phyloP scores from a whole-genome alignment of 2,329 filamentous ascomycete genomes.

The Rutstroemia sydowiana region DNA sequence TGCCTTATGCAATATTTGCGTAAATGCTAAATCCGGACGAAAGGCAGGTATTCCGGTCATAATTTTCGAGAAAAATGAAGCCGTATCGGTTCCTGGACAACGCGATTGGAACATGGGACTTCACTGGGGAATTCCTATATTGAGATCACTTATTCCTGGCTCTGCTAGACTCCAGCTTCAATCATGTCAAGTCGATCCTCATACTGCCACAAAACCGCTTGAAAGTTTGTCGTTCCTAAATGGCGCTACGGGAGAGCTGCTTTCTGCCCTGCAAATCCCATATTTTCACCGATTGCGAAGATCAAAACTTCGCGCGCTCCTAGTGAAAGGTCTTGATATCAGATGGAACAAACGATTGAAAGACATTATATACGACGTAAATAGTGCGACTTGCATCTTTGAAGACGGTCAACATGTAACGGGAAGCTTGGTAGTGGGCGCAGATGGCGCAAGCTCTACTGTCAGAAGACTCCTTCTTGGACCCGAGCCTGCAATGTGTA shows the following conservation, averaged over 20 bases:
- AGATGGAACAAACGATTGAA: conserved; percentile 34
- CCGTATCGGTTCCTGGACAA: conserved; percentile 18
- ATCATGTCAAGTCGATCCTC: conserved; percentile 28
- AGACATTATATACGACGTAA: conserved; percentile 24
- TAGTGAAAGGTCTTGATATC: conserved; percentile 32
- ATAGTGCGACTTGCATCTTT: conserved; percentile 29
- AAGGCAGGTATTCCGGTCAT: conserved; percentile 19
- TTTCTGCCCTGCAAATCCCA: conserved; percentile 19
- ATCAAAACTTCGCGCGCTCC: conserved; percentile 32
- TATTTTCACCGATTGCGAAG: conserved; percentile 32
- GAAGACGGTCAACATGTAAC: conserved; percentile 27
- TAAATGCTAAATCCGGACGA: neutral
- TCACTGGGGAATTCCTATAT: conserved; percentile 30
- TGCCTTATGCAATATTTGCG: neutral
- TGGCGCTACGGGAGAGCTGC: conserved; percentile 28
- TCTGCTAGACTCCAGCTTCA: conserved; percentile 26
- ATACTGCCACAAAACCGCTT: conserved; percentile 21
- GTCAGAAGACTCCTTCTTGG: conserved; percentile 29
- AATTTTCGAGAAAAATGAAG: conserved; percentile 25
- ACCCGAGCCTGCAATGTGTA: conserved; percentile 27
- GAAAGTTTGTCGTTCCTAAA: conserved; percentile 31
- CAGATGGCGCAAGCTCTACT: conserved; percentile 30
- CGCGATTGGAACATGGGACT: conserved; percentile 34
- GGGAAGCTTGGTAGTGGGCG: conserved; percentile 30
- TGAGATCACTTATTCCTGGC: conserved; percentile 29